phyloP scores from a whole-genome alignment of 2,329 filamentous ascomycete species.

The Periconia sp. region DNA sequence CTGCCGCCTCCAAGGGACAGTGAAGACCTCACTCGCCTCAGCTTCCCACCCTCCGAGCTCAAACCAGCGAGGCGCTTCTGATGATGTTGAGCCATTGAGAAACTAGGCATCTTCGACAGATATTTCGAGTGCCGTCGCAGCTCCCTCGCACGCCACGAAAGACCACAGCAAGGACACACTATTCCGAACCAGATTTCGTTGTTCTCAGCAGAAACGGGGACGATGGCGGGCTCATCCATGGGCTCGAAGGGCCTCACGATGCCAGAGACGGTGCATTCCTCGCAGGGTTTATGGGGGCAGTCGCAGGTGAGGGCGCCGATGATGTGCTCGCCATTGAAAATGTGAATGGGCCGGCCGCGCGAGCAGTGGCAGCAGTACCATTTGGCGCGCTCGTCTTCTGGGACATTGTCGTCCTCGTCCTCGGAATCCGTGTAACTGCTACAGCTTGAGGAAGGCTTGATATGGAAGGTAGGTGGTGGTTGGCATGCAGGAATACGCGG shows the following conservation, averaged over 20 bases:
- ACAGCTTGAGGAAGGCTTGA: too few species aligned
- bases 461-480: too few species aligned
- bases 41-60: background rate
- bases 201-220: constrained; percentile 13
- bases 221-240: constrained; percentile 23
- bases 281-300: constrained; percentile 29
- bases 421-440: background rate
- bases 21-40: constrained; percentile 17
- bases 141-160: constrained; percentile 22
- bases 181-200: constrained; percentile 24
- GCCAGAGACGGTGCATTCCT: constrained; percentile 20
- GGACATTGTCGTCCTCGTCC: background rate
- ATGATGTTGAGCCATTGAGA: constrained; percentile 4
- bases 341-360: background rate
- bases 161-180: constrained; percentile 25
- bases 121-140: constrained; percentile 8
- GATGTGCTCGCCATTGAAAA: constrained; percentile 13
- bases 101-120: constrained; percentile 16
- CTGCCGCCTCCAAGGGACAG: background rate
- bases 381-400: background rate
- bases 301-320: constrained; percentile 21
- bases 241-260: constrained; percentile 24
- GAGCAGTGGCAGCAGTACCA: constrained; percentile 13
- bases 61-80: background rate
- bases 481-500: too few species aligned